These are phyloP conservation scores for Fraxinus anomala DNA, from an alignment of 257 asterid species.

Conservation along the genomic window DNA sequence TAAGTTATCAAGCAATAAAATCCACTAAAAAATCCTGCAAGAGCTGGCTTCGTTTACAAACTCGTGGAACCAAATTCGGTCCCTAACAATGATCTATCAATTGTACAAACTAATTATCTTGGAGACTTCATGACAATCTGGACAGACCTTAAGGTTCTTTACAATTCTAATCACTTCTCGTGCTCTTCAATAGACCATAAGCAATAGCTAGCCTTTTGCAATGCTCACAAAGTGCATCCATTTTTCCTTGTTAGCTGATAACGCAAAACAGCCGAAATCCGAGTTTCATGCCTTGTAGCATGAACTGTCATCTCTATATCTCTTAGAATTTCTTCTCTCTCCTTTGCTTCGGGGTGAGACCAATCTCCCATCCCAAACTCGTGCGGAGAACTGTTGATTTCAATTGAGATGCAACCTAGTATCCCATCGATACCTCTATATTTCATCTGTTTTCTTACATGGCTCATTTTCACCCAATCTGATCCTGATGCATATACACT, in stretches of 20 bases:
- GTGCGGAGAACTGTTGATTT: slow-evolving; percentile 24
- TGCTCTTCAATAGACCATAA: slow-evolving; percentile 56
- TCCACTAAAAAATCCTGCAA: slow-evolving; percentile 69
- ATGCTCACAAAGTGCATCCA: slow-evolving; percentile 60
- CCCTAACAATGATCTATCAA: slow-evolving; percentile 28
- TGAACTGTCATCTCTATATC: slow-evolving; percentile 48
- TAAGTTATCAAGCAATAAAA: not conserved
- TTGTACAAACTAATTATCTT: slow-evolving; percentile 60
- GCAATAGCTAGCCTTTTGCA: slow-evolving; percentile 70
- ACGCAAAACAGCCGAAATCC: slow-evolving; percentile 51
- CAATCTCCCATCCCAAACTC: slow-evolving; percentile 22
- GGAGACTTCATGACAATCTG: slow-evolving; percentile 69
- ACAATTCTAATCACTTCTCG: slow-evolving; percentile 53
- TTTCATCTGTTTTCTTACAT: slow-evolving; percentile 29
- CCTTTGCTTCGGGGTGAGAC: slow-evolving; percentile 54
- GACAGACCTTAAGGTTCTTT: slow-evolving; percentile 62
- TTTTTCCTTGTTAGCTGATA: slow-evolving; percentile 55
- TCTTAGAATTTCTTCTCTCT: slow-evolving; percentile 37
- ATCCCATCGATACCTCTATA: slow-evolving; percentile 26
- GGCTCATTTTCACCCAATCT: slow-evolving; percentile 32
- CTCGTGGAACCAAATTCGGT: slow-evolving; percentile 60
- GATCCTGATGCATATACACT: slow-evolving; percentile 29
- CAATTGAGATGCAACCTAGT: slow-evolving; percentile 37
- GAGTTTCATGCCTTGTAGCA: slow-evolving; percentile 55
- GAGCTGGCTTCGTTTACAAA: slow-evolving; percentile 58